Conservation (phyloP, 208 protist species). For the Leishmania aethiopica region DNA sequence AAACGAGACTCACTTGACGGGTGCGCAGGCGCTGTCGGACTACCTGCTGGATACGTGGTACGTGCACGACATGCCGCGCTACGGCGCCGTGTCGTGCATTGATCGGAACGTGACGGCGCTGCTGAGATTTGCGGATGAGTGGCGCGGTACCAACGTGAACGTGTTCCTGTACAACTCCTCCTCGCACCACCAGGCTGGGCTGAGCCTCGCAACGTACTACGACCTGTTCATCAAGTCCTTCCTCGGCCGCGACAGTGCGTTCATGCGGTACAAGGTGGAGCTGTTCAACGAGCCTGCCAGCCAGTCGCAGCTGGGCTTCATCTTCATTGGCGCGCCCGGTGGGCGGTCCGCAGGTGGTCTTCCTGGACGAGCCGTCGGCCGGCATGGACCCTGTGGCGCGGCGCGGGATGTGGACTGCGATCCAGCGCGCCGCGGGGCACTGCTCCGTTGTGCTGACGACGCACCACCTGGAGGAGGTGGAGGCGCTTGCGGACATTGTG, state of each 20-base stretch:
- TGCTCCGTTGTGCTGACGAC: slow-evolving; percentile 91
- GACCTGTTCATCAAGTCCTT: slow-evolving; percentile 86
- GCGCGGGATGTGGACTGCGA: slow-evolving; percentile 69
- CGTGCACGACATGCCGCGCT: slow-evolving; percentile 12
- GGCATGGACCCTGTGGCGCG: slow-evolving; percentile 73
- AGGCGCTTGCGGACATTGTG: slow-evolving; percentile 75
- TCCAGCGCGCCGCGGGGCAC: slow-evolving; percentile 43
- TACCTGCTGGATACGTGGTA: slow-evolving; percentile 41
- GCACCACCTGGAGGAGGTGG: slow-evolving; percentile 94
- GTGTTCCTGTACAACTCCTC: slow-evolving; percentile 18
- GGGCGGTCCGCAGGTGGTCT: slow-evolving; percentile 55
- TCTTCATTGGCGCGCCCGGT: slow-evolving; percentile 17
- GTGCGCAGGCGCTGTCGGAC: slow-evolving; percentile 45
- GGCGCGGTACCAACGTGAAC: slow-evolving; percentile 4
- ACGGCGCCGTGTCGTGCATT: slow-evolving; percentile 22
- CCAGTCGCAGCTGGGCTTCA: slow-evolving; percentile 30
- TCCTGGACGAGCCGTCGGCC: slow-evolving; percentile 76
- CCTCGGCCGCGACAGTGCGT: slow-evolving; percentile 3
- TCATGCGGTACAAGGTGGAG: slow-evolving; percentile 10
- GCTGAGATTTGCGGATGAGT: neutral
- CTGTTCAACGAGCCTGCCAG: slow-evolving; percentile 15
- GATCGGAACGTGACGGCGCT: slow-evolving; percentile 6
- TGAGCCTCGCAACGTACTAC: slow-evolving; percentile 81
- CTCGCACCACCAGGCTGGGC: slow-evolving; percentile 28
- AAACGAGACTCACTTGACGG: slow-evolving; percentile 9